These are phyloP conservation scores for Fusarium vanettenii DNA, from an alignment of 2,329 filamentous ascomycete species.

Conservation along the genomic window DNA sequence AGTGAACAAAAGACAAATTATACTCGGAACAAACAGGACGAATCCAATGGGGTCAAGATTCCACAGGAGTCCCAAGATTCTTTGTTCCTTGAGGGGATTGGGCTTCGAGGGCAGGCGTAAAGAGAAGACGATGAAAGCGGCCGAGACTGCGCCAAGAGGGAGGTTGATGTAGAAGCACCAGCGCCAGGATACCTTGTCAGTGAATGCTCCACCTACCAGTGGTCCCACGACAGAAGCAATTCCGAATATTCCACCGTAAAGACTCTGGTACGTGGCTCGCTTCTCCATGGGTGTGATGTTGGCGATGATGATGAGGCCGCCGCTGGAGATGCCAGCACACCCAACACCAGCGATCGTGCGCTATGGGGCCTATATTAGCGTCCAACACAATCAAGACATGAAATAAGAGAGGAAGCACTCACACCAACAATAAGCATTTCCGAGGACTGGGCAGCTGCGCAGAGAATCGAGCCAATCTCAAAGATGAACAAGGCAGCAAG, in stretches of 20 bases:
- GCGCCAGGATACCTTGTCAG: background rate
- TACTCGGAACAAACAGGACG: background rate
- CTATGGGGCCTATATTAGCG: background rate
- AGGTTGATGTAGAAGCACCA: background rate
- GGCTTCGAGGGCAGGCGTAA: background rate
- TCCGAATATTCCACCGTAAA: slow-evolving; percentile 11
- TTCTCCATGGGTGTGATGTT: slow-evolving; percentile 13
- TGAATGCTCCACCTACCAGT: slow-evolving; percentile 1
- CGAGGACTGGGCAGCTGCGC: slow-evolving; percentile 12
- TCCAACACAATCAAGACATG: background rate
- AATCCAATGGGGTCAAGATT: background rate
- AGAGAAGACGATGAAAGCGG: background rate
- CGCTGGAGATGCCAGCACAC: slow-evolving; percentile 5
- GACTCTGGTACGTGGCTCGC: slow-evolving; percentile 4
- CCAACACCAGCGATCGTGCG: slow-evolving; percentile 7
- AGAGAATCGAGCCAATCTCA: slow-evolving; percentile 53
- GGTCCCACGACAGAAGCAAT: slow-evolving; percentile 12
- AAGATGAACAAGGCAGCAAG: slow-evolving; percentile 58
- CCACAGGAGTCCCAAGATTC: background rate
- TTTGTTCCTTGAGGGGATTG: background rate
- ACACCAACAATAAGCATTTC: slow-evolving; percentile 13
- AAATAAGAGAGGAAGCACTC: background rate
- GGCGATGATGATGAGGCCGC: slow-evolving; percentile 14
- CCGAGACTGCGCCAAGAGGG: background rate
- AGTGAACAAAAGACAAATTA: background rate